A percentile compares a stretch with the other conserved stretches of the same genome.
phyloP scores from a whole-genome alignment of 441 rosid genomes.

The Aleurites moluccanus region DNA sequence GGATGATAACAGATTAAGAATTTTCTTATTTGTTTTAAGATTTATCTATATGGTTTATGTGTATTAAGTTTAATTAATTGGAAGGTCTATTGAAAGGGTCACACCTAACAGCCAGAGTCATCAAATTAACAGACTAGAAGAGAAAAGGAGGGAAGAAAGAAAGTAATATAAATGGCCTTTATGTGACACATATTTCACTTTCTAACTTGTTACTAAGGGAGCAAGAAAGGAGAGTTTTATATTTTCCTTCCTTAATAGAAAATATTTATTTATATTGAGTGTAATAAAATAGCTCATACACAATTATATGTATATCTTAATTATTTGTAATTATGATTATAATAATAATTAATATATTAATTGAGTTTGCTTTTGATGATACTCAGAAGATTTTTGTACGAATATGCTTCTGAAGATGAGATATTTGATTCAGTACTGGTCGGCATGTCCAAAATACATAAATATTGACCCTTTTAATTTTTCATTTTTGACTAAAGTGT shows the following conservation, averaged over 20 bases:
- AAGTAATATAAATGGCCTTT: neutral
- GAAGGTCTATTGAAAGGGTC: neutral
- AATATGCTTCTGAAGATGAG: neutral
- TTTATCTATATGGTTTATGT: neutral
- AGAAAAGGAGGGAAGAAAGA: neutral
- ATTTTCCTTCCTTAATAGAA: too few relatives aligned
- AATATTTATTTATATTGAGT: too few relatives aligned
- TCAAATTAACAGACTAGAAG: neutral
- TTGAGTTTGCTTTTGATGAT: neutral
- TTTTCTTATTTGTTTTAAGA: neutral
- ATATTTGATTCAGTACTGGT: neutral
- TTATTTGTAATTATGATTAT: slow-evolving; percentile 4
- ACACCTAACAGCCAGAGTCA: neutral
- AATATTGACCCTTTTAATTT: too few relatives aligned
- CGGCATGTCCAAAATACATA: neutral
- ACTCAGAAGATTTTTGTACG: neutral
- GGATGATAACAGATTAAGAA: too few relatives aligned
- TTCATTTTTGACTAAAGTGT: neutral
- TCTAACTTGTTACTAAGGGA: neutral
- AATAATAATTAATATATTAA: neutral
- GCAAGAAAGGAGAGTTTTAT: neutral
- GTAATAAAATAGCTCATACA: too few relatives aligned
- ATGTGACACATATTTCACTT: neutral
- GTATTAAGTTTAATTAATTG: neutral
- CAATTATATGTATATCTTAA: neutral